Conservation (phyloP, 2,329 filamentous ascomycete genomes). For the Verticillium zaregamsianum region DNA sequence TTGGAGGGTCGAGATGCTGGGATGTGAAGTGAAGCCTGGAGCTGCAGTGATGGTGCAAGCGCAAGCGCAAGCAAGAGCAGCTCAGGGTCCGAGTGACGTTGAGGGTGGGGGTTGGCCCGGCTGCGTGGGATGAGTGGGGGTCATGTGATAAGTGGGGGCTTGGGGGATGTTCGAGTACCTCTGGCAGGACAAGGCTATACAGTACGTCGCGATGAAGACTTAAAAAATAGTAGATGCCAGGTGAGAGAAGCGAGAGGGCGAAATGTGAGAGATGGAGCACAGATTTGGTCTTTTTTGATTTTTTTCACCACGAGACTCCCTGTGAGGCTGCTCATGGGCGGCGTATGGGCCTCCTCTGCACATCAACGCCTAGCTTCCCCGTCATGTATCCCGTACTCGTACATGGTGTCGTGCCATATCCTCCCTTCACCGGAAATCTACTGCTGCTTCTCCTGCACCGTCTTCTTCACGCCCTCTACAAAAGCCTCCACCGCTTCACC, state of each 20-base stretch:
- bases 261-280: too few relatives aligned
- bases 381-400: not conserved
- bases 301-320: not conserved
- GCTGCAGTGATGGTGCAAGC: not conserved
- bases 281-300: too few relatives aligned
- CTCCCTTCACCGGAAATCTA: not conserved
- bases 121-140: not conserved
- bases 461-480: slow-evolving; percentile 80
- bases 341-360: not conserved
- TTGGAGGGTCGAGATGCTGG: not conserved
- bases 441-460: slow-evolving; percentile 56
- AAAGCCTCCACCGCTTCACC: slow-evolving; percentile 89
- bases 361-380: not conserved
- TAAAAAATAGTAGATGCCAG: too few relatives aligned
- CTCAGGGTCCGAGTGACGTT: not conserved
- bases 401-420: not conserved
- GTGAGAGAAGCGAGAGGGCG: too few relatives aligned
- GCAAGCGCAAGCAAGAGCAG: not conserved
- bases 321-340: not conserved
- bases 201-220: too few relatives aligned
- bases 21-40: not conserved
- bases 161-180: too few relatives aligned
- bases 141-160: not conserved
- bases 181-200: too few relatives aligned
- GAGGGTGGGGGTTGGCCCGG: not conserved